Evolutionary conservation across 306 rosid species (phyloP).

Genomic region (Cotoneaster glaucophyllus): DNA sequence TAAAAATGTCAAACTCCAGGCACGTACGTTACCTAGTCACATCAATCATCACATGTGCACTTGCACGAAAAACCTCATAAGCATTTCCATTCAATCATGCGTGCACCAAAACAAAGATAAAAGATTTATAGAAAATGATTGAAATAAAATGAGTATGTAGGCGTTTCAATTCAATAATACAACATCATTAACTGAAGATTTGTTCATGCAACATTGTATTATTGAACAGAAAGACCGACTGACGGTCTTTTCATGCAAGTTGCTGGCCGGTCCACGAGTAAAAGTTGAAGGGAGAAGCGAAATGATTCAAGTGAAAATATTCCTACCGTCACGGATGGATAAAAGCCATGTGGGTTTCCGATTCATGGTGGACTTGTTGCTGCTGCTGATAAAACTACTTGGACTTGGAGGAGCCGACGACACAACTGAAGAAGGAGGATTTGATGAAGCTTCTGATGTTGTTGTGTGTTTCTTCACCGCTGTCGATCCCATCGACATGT

Average conservation of each 20-base stretch:
- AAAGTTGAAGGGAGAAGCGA: not conserved
- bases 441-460: not conserved
- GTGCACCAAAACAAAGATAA: too few relatives aligned
- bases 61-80: not conserved
- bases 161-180: too few relatives aligned
- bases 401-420: not conserved
- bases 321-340: constrained; percentile 51
- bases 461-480: not conserved
- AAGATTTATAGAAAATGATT: too few relatives aligned
- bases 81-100: too few relatives aligned
- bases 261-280: too few relatives aligned
- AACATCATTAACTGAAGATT: too few relatives aligned
- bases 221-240: too few relatives aligned
- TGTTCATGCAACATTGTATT: too few relatives aligned
- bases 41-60: constrained; percentile 14
- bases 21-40: not conserved
- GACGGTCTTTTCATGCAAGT: too few relatives aligned
- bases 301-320: not conserved
- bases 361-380: not conserved
- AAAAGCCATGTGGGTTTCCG: constrained; percentile 41
- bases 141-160: too few relatives aligned
- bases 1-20: too few relatives aligned
- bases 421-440: not conserved
- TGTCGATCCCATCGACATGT: too few relatives aligned
- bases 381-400: constrained; percentile 19